These are phyloP conservation scores for Clonostachys rhizophaga DNA, from an alignment of 2,329 filamentous ascomycete genomes.

Conservation along the genomic window DNA sequence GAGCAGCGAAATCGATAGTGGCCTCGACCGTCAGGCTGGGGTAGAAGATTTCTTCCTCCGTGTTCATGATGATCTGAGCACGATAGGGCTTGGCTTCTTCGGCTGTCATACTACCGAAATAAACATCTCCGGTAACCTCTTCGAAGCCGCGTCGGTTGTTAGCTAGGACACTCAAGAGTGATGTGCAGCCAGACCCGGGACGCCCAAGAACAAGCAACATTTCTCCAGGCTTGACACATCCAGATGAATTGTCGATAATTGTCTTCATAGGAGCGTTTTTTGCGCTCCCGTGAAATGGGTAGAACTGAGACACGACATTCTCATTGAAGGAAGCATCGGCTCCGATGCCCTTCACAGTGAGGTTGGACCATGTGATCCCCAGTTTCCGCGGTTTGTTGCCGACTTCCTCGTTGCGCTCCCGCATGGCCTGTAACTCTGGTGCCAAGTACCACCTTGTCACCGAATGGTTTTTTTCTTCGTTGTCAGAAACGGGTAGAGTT, in stretches of 20 bases:
- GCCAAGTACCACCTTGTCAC: background rate
- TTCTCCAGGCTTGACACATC: constrained; percentile 55
- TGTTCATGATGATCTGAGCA: constrained; percentile 64
- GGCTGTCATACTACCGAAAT: constrained; percentile 46
- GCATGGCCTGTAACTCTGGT: background rate
- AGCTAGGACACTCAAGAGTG: constrained; percentile 63
- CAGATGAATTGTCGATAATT: constrained; percentile 57
- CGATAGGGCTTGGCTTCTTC: constrained; percentile 43
- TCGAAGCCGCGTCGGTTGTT: constrained; percentile 59
- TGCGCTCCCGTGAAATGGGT: background rate
- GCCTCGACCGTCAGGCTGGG: constrained; percentile 66
- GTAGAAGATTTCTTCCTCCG: constrained; percentile 62
- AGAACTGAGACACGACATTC: constrained; percentile 10
- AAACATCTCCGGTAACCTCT: constrained; percentile 52
- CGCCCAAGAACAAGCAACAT: constrained; percentile 66
- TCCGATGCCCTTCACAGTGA: constrained; percentile 10
- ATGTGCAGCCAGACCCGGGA: constrained; percentile 67
- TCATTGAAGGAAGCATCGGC: constrained; percentile 9
- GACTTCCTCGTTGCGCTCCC: background rate
- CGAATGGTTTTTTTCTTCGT: background rate
- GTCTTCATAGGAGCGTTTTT: constrained; percentile 37
- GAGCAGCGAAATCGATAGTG: constrained; percentile 66
- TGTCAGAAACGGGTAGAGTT: too few species aligned
- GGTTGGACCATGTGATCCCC: constrained; percentile 12
- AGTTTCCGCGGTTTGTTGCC: constrained; percentile 45